These are phyloP conservation scores for Quercus suber DNA, from an alignment of 306 rosid genomes.

Conservation along the genomic window DNA sequence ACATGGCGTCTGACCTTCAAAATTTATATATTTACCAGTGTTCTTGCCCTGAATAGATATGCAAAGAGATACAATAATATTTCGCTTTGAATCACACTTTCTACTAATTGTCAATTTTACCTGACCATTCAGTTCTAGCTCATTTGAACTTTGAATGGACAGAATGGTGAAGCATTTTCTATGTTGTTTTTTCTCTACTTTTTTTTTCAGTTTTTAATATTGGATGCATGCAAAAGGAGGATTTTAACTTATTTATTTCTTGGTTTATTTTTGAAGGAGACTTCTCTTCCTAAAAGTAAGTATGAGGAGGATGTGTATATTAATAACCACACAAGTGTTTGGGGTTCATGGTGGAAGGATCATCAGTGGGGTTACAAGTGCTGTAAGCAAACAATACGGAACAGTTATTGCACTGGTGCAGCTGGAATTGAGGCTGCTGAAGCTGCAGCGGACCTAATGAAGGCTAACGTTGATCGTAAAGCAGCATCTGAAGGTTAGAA, in stretches of 20 bases:
- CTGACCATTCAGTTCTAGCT: neutral
- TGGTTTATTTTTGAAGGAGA: conserved; percentile 36
- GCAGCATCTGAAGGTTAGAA: conserved; percentile 44
- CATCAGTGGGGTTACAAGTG: conserved; percentile 76
- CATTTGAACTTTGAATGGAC: neutral
- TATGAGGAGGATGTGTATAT: conserved; percentile 53
- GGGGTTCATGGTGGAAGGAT: conserved; percentile 82
- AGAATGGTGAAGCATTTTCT: neutral
- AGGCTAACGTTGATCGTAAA: conserved; percentile 61
- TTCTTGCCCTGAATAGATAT: neutral
- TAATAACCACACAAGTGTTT: conserved; percentile 56
- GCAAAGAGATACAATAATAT: no score
- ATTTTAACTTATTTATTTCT: neutral
- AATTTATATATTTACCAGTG: neutral
- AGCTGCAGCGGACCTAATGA: conserved; percentile 48
- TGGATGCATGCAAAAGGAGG: neutral
- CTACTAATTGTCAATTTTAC: neutral
- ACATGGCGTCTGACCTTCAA: neutral
- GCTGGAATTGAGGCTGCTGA: conserved; percentile 64
- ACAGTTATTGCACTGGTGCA: conserved; percentile 60
- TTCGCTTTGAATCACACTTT: neutral
- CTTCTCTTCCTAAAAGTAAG: conserved; percentile 45
- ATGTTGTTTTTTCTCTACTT: neutral
- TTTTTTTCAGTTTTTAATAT: neutral
- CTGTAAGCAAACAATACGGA: conserved; percentile 50